Conservation (phyloP, 768 basidiomycete species). For the Termitomyces sp. region DNA sequence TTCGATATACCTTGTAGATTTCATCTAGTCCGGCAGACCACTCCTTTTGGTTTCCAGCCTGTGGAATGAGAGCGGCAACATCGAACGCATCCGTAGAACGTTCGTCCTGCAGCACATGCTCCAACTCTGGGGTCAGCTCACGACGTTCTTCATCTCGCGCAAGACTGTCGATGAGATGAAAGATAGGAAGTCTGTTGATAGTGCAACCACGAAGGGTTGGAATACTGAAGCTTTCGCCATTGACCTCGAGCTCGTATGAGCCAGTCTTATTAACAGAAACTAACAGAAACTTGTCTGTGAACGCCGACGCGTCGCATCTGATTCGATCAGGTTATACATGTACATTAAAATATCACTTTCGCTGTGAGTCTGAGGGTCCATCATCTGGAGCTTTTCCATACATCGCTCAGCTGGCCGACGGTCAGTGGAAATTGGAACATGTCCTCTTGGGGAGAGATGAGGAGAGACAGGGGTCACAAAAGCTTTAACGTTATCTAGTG, state of each 20-base stretch:
- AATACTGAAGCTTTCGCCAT: not conserved
- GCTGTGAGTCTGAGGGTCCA: not conserved
- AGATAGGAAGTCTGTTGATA: not conserved
- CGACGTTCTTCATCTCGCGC: not conserved
- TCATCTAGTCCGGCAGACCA: not conserved
- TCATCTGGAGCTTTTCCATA: not conserved
- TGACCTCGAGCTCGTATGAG: not conserved
- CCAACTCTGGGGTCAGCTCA: not conserved
- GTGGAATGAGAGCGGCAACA: not conserved
- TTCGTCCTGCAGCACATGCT: not conserved
- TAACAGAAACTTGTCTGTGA: not conserved
- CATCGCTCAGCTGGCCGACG: not conserved
- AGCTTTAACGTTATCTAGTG: not conserved
- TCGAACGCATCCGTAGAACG: not conserved
- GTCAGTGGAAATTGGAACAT: not conserved
- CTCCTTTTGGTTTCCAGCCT: not conserved
- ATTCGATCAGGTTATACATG: not conserved
- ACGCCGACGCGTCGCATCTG: not conserved
- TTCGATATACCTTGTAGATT: not conserved
- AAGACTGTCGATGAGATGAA: not conserved
- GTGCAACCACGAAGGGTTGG: not conserved
- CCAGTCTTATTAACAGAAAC: not conserved
- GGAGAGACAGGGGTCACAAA: not conserved
- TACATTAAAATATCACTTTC: not conserved
- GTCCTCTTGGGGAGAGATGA: not conserved